These are phyloP conservation scores for Fusarium incarnatum DNA, from an alignment of 2,329 filamentous ascomycete species.

Conservation along the genomic window DNA sequence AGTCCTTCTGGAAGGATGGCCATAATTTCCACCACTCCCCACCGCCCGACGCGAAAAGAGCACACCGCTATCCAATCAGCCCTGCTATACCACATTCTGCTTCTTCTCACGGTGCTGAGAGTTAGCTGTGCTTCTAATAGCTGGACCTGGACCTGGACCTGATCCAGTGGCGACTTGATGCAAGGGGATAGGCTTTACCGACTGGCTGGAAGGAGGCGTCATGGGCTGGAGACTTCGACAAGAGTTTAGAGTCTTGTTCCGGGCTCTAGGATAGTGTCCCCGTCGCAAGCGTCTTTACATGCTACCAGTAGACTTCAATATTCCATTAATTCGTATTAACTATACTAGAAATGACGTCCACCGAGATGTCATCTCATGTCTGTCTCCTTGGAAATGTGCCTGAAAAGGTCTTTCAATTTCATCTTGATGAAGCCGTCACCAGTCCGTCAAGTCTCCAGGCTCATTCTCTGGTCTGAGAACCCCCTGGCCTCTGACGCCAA, in stretches of 20 bases:
- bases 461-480: conserved; percentile 23
- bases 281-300: not conserved
- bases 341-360: not conserved
- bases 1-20: conserved; percentile 37
- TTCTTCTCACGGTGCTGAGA: not conserved
- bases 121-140: not conserved
- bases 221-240: not conserved
- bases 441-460: conserved; percentile 11
- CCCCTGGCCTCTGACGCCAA: conserved; percentile 32
- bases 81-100: conserved; percentile 35
- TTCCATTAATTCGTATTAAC: not conserved
- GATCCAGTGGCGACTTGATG: conserved; percentile 31
- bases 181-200: conserved; percentile 29
- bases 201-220: conserved; percentile 36
- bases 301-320: not conserved
- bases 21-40: conserved; percentile 44
- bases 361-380: not conserved
- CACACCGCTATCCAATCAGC: conserved; percentile 46
- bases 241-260: conserved; percentile 1
- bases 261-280: conserved; percentile 28
- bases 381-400: not conserved
- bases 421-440: conserved; percentile 13
- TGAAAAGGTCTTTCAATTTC: conserved; percentile 23
- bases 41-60: conserved; percentile 36
- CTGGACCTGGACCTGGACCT: not conserved